Percentiles rank a stretch among this genome's conserved stretches.
These are phyloP conservation scores for Coniophora puteana DNA, from an alignment of 1,284 basidiomycete genomes.

Conservation along the genomic window DNA sequence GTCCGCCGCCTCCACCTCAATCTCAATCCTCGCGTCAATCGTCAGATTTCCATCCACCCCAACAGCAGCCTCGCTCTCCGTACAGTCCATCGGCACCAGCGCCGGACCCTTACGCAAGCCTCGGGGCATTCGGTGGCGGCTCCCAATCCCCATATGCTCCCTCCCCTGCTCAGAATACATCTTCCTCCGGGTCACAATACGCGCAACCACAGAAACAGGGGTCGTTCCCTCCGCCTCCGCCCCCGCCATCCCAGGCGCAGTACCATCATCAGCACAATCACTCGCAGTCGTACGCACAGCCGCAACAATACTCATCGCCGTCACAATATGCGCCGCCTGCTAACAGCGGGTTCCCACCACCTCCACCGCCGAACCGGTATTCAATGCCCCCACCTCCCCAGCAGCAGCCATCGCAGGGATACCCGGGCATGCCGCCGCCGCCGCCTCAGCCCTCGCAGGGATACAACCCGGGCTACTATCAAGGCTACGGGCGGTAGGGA, in stretches of 20 bases:
- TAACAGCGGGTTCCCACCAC: constrained; percentile 34
- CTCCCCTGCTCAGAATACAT: constrained; percentile 11
- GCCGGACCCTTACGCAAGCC: constrained; percentile 51
- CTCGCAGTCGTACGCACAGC: no score
- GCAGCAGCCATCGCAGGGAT: neutral
- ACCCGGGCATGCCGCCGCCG: no score
- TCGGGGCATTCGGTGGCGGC: constrained; percentile 40
- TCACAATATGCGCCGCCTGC: constrained; percentile 22
- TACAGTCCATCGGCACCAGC: no score
- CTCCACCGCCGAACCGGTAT: constrained; percentile 23
- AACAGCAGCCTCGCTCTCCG: no score
- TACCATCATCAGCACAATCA: constrained; percentile 15
- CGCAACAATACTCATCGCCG: constrained; percentile 12
- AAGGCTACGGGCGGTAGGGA: no score
- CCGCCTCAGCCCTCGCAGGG: constrained; percentile 19
- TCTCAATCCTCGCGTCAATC: constrained; percentile 32
- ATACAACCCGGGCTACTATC: no score
- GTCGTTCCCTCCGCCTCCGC: constrained; percentile 23
- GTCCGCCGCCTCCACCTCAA: constrained; percentile 34
- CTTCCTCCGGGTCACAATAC: constrained; percentile 26
- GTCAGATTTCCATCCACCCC: constrained; percentile 22
- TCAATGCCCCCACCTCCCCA: neutral
- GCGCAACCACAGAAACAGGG: constrained; percentile 15
- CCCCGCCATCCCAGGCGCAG: constrained; percentile 25
- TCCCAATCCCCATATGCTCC: constrained; percentile 10